phyloP scores from a whole-genome alignment of 352 stramenopile species.

The Globisporangium solare region DNA sequence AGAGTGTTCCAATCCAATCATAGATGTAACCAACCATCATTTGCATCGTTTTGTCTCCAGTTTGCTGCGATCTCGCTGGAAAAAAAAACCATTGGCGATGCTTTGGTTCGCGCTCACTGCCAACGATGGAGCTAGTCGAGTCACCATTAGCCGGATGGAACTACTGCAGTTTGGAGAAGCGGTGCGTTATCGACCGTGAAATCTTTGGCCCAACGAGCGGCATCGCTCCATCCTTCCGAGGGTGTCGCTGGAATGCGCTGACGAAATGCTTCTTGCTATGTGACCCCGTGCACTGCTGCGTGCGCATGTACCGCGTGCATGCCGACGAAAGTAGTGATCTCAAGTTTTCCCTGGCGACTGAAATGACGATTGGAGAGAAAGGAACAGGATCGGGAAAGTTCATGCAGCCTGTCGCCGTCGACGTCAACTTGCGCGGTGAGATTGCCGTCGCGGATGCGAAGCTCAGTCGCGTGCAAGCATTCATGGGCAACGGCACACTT shows the following conservation, averaged over 20 bases:
- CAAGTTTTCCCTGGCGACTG: constrained; percentile 11
- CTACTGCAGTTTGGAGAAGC: constrained; percentile 17
- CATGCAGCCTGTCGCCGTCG: constrained; percentile 36
- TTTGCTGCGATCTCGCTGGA: no score
- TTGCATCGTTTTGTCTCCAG: no score
- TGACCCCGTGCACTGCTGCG: constrained; percentile 31
- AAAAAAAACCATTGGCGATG: no score
- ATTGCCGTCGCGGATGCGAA: constrained; percentile 57
- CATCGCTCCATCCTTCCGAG: constrained; percentile 16
- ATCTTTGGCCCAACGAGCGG: constrained; percentile 2
- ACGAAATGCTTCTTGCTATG: constrained; percentile 45
- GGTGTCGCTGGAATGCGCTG: constrained; percentile 49
- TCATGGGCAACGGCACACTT: constrained; percentile 42
- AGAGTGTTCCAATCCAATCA: constrained; percentile 6
- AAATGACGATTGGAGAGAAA: constrained; percentile 26
- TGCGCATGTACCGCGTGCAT: constrained; percentile 23
- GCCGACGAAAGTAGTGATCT: neutral
- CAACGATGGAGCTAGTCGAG: constrained; percentile 25
- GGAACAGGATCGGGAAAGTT: constrained; percentile 46
- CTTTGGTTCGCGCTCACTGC: no score
- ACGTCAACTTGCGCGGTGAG: constrained; percentile 44
- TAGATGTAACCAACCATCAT: neutral
- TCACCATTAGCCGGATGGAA: constrained; percentile 31
- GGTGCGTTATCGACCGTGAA: constrained; percentile 11
- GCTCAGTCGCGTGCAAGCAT: constrained; percentile 50